Evolutionary conservation across 495 filamentous ascomycete species (phyloP).

Genomic region (Cladorrhinum samala): DNA sequence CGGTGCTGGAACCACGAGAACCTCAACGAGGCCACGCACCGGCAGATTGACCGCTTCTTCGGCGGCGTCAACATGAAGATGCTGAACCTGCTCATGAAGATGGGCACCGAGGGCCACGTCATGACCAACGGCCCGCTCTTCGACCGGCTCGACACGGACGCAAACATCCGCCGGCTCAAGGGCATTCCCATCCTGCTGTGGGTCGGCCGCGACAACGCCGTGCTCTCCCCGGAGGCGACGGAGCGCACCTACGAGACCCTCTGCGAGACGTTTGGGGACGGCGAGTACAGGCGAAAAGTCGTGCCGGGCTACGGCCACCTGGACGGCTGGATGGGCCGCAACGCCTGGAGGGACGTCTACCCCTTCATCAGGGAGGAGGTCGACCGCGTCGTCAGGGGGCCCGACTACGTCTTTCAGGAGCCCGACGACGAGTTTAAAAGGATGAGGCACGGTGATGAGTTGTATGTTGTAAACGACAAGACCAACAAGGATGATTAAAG

Average conservation of each 20-base stretch:
- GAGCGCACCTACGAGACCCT: conserved; percentile 52
- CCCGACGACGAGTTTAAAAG: conserved; percentile 35
- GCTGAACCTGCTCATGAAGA: conserved; percentile 52
- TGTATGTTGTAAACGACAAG: conserved; percentile 30
- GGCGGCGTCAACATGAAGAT: conserved; percentile 56
- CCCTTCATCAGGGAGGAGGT: conserved; percentile 53
- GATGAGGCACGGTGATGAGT: conserved; percentile 36
- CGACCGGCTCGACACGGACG: conserved; percentile 39
- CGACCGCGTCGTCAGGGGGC: conserved; percentile 41
- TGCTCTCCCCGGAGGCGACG: conserved; percentile 53
- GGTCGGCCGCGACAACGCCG: conserved; percentile 54
- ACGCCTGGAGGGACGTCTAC: conserved; percentile 57
- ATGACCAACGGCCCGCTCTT: conserved; percentile 44
- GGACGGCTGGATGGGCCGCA: conserved; percentile 60
- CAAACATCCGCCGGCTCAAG: conserved; percentile 46
- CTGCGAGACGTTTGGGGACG: conserved; percentile 43
- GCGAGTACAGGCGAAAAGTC: conserved; percentile 46
- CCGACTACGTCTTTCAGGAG: conserved; percentile 33
- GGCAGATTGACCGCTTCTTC: conserved; percentile 56
- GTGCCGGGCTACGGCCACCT: conserved; percentile 62
- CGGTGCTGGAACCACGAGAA: conserved; percentile 59
- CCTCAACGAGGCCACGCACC: conserved; percentile 58
- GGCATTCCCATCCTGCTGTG: conserved; percentile 55
- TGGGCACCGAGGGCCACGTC: conserved; percentile 48
- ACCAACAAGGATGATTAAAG: no score